Evolutionary conservation across 2,329 filamentous ascomycete species (phyloP), one percentile per base, ranked within the genome.

Genomic region (Exophiala oligosperma): DNA sequence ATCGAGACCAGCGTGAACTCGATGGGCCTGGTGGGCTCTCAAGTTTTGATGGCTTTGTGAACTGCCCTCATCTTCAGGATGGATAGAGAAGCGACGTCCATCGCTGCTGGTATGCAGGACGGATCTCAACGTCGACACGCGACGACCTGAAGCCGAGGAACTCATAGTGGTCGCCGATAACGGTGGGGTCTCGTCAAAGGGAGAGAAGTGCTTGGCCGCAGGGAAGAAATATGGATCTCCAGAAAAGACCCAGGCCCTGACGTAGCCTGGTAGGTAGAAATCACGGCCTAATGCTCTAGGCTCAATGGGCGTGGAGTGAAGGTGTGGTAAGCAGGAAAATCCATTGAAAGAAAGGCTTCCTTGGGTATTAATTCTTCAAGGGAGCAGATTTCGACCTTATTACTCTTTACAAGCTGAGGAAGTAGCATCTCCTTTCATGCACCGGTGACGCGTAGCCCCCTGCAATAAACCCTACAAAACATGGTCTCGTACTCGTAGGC

Each of bases 41-140:
- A 97, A 96, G 72, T 95, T 89, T 63, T 88, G 85, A 75, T 97
- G 92, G 70, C 92, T 89, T 73, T 89, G 88, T 69, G 91, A 96
- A 69, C 83, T 85, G 65, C 86, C 81, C 79, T 96, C 91, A 38
- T 57, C 43, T 54, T 62, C 58, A 32, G 56, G 52, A 26, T 63
- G 59, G 23, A 63, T 35, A 37, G 56, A 60, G 54, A 58, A 64
- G 23, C 49, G 61, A 48, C 47, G 51, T 44, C 63, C 48, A 55
- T 52, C 77, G 70, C 54, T 73, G 66, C 49, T 68, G 62, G 28
- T 49, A 64, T 63, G 69, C 70, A 64, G 41, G 4, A 54, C 56
- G 12, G 62, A 60, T 29, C 72, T 72, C 62, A 78, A 66, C 54
- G 76, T 72, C 59, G 76, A 78, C 37, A 78, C 65, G 55, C 75